These are phyloP conservation scores for Scheffersomyces coipomensis DNA, from an alignment of 805 yeast genomes.

Conservation along the genomic window DNA sequence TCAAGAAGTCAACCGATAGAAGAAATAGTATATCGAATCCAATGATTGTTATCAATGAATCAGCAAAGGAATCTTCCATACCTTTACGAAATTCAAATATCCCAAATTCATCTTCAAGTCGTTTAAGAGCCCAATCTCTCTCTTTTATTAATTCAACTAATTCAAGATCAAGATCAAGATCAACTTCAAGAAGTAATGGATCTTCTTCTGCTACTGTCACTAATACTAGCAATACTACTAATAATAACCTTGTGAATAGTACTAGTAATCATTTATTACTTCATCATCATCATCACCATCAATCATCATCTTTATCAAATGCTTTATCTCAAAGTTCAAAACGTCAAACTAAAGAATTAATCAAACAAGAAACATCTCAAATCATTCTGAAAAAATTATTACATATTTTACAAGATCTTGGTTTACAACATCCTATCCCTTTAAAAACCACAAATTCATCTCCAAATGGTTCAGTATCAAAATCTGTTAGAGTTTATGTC, in stretches of 20 bases:
- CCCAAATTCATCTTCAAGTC: conserved; percentile 1
- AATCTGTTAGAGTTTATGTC: conserved; percentile 28
- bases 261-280: no score
- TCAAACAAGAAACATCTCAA: conserved; percentile 36
- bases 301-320: no score
- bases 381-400: conserved; percentile 34
- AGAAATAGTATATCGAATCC: conserved; percentile 20
- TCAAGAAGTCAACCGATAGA: conserved; percentile 10
- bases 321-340: no score
- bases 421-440: conserved; percentile 39
- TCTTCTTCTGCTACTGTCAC: no score
- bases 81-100: background rate
- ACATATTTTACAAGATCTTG: conserved; percentile 30
- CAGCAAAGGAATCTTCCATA: conserved; percentile 1
- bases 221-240: background rate
- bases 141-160: conserved; percentile 7
- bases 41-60: conserved; percentile 17
- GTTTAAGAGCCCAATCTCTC: conserved; percentile 12
- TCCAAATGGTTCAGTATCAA: conserved; percentile 19
- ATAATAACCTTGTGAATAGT: background rate
- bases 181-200: conserved; percentile 4
- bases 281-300: no score
- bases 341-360: conserved; percentile 28
- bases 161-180: conserved; percentile 6
- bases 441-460: conserved; percentile 25